Percentiles rank a stretch among this genome's conserved stretches.
These are phyloP conservation scores for Furcasterigmium sp. DNA, from an alignment of 2,329 filamentous ascomycete species.

Conservation along the genomic window DNA sequence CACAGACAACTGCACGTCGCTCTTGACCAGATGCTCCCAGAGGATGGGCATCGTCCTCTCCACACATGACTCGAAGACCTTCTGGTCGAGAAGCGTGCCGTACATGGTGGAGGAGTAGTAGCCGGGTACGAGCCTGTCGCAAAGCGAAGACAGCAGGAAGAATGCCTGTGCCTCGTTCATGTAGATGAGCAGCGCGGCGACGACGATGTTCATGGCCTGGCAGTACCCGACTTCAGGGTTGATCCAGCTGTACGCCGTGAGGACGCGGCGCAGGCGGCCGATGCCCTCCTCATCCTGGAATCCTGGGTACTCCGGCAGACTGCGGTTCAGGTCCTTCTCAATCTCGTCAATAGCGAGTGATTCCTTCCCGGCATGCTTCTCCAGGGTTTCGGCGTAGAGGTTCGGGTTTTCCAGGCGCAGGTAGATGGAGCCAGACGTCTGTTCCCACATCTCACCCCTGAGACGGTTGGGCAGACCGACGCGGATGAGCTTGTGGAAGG, in stretches of 20 bases:
- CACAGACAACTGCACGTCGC: constrained; percentile 93
- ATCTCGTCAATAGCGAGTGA: constrained; percentile 98
- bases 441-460: constrained; percentile 92
- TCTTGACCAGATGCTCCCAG: constrained; percentile 97
- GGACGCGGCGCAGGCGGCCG: constrained; percentile 76
- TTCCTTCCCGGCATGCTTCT: constrained; percentile 77
- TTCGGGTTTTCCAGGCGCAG: constrained; percentile 80
- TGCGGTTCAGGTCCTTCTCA: constrained; percentile 95
- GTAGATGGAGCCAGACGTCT: constrained; percentile 87
- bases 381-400: constrained; percentile 76
- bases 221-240: constrained; percentile 96
- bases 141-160: constrained; percentile 85
- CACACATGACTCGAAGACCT: constrained; percentile 96
- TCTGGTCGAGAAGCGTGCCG: constrained; percentile 90
- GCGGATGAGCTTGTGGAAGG: constrained; percentile 94
- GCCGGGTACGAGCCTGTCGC: constrained; percentile 86
- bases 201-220: constrained; percentile 99
- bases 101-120: constrained; percentile 99
- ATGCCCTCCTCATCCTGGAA: constrained; percentile 97
- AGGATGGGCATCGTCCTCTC: constrained; percentile 98
- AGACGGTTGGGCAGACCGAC: constrained; percentile 92
- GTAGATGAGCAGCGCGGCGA: constrained; percentile 96
- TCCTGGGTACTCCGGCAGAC: constrained; percentile 92
- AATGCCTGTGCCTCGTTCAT: constrained; percentile 96
- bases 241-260: constrained; percentile 97